Base-by-base conservation (phyloP, 2,329 filamentous ascomycete genomes). In the Huntiella omanensis region DNA sequence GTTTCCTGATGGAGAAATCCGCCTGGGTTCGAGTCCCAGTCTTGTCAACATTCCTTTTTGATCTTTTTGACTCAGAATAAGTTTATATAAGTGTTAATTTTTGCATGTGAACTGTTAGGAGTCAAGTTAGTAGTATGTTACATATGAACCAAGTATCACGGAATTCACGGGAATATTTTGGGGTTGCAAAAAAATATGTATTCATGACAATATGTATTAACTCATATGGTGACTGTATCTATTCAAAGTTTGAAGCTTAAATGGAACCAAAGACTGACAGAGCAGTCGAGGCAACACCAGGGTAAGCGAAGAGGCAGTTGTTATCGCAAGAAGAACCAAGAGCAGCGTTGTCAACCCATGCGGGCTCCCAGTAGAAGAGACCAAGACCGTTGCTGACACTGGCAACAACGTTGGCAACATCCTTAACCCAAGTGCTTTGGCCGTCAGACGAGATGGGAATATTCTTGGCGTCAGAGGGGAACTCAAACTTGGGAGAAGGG, bases 351-450 rank as follows among this genome's bases (percentile, higher is more conserved):
- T 74, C 65, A 51, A 83, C 64, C 77, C 77, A 84, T 1, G 72
- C 75, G 0, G 78, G 78, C 57, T 85, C 80, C 80, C 80, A 84
- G 53, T 83, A 84, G 51, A 78, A 83, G 5, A 84, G 39, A 0
- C 78, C 80, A 22, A 63, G 59, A 0, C 76, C 76, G 1, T 68
- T 66, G 1, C 59, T 64, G 0, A 75, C 68, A 1, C 60, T 66
- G 1, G 64, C 61, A 0, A 83, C 68, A 1, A 74, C 62, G 1
- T 62, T 62, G 0, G 75, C 76, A 13, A 84, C 66, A 48, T 69
- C 61, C 58, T 72, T 63, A 45, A 84, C 59, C 59, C 75, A 84
- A 2, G 64, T 66, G 1, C 62, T 60, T 64, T 84, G 80, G 0
- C 80, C 80, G 0, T 64, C 71, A 0, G 67, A 70, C 2, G 69